Base-by-base conservation (phyloP, 495 filamentous ascomycete species). In the Evernia prunastri region DNA sequence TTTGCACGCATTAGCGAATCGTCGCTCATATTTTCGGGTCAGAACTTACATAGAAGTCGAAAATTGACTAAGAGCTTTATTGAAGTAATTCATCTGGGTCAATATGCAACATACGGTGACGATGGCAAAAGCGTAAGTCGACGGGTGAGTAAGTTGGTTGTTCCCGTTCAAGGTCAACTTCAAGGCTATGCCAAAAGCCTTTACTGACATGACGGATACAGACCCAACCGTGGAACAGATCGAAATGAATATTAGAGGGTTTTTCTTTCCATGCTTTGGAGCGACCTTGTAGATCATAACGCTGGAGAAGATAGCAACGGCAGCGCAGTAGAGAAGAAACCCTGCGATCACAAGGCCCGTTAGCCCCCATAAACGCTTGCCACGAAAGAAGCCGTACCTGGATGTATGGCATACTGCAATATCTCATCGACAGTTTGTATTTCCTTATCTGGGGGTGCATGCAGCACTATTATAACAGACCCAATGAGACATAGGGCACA, bases 31-130 rank as follows among this genome's bases (percentile, higher is more conserved):
- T 56, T 33, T 61, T 63, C 59, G 25, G 56, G 35, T 61, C 17
- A 59, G 56, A 18, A 77, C 87, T 76, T 84, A 97, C 93, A 98
- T 91, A 61, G 91, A 92, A 33, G 95, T 97, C 20, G 91, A 91
- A 77, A 97, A 98, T 71, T 96, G 91, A 76, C 90, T 96, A 67
- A 98, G 80, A 36, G 94, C 94, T 76, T 98, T 98, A 80, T 98
- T 98, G 75, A 98, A 96, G 75, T 97, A 98, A 76, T 97, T 97
- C 95, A 98, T 96, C 78, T 98, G 94, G 25, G 91, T 96, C 58
- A 97, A 75, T 73, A 97, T 97, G 78, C 94, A 97, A 65, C 96
- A 90, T 4, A 79, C 82, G 0, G 90, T 92, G 45, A 97, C 86
- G 69, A 98, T 97, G 71, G 89, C 86, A 72, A 98, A 98, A 56